Base-by-base conservation (phyloP, 495 filamentous ascomycete genomes). In the Penicillium parvum region DNA sequence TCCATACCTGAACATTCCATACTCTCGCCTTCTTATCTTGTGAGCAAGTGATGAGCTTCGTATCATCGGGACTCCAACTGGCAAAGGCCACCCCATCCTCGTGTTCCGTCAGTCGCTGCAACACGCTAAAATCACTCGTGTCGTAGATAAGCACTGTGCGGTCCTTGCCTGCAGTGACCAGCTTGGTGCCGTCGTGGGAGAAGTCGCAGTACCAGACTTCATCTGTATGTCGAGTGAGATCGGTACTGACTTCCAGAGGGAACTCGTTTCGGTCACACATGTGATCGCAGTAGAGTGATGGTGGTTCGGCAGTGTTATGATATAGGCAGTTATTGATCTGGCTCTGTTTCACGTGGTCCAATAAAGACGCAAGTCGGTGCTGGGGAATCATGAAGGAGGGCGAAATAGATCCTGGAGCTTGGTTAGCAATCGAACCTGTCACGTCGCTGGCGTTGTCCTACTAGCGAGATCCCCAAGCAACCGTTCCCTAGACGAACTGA, bases 301-400 rank as follows among this genome's bases (percentile, higher is more conserved):
- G 89, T 3, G 87, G 69, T 1, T 70, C 60, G n/a, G 79, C 72
- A 4, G 81, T 86, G 44, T 91, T 95, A 67, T 99, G 92, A 65
- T 88, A 99, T 32, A 88, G 65, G 54, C 92, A 99, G 27, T 78
- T 74, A 35, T 79, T 76, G 32, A 97, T 86, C 64, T 96, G 91
- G 40, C 72, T 77, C 35, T 80, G 69, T 56, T 96, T 95, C 19
- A 94, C 79, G 42, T 91, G 78, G 35, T 86, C 73, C 36, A 99
- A 66, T n/a, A 99, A 65, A 18, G 78, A 71, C 6, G 87, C 88
- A n/a, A 99, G 72, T 9, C 92, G 86, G 61, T 94, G 88, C 52
- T 94, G 86, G 4, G 92, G 94, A 36, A 99, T 87, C 94, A 99
- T 97, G 17, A 95, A 86, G n/a, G 88, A 90, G 1, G 92, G 92